Percentiles rank a stretch among this genome's conserved stretches.
Conservation (phyloP, 352 stramenopile genomes). For the Blastocystis sp. region DNA sequence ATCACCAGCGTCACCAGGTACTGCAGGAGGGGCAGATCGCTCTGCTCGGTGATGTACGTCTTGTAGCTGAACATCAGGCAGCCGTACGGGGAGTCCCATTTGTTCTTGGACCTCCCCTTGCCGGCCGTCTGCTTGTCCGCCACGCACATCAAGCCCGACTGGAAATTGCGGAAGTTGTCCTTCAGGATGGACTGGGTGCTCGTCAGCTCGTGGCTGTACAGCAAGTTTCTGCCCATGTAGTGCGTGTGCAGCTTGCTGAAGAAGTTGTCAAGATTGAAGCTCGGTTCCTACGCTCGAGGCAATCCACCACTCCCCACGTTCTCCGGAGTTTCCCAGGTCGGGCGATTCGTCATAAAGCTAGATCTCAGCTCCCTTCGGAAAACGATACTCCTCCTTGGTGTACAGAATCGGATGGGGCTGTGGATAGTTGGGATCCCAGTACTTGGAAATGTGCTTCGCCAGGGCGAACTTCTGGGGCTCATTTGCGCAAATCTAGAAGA, state of each 20-base stretch:
- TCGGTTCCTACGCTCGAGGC: slow-evolving; percentile 5
- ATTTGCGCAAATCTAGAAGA: slow-evolving; percentile 31
- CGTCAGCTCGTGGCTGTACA: slow-evolving; percentile 56
- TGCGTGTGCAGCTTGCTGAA: slow-evolving; percentile 18
- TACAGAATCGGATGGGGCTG: background rate
- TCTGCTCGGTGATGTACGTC: slow-evolving; percentile 79
- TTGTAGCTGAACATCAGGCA: slow-evolving; percentile 86
- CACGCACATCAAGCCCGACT: slow-evolving; percentile 42
- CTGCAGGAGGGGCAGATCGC: slow-evolving; percentile 82
- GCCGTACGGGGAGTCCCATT: slow-evolving; percentile 81
- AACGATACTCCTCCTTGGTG: slow-evolving; percentile 10
- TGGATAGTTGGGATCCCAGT: slow-evolving; percentile 4
- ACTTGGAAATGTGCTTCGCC: background rate
- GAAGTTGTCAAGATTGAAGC: slow-evolving; percentile 33
- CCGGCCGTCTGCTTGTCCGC: slow-evolving; percentile 36
- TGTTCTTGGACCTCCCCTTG: slow-evolving; percentile 78
- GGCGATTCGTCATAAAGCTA: slow-evolving; percentile 1
- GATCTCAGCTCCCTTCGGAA: background rate
- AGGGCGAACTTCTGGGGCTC: background rate
- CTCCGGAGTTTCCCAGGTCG: slow-evolving; percentile 9
- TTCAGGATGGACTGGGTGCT: slow-evolving; percentile 56
- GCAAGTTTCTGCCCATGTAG: slow-evolving; percentile 36
- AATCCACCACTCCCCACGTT: background rate
- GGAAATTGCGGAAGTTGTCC: slow-evolving; percentile 44
- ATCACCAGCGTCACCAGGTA: slow-evolving; percentile 84